Evolutionary conservation across 2,329 filamentous ascomycete species (phyloP).

Genomic region (Stachybotrys echinatus): DNA sequence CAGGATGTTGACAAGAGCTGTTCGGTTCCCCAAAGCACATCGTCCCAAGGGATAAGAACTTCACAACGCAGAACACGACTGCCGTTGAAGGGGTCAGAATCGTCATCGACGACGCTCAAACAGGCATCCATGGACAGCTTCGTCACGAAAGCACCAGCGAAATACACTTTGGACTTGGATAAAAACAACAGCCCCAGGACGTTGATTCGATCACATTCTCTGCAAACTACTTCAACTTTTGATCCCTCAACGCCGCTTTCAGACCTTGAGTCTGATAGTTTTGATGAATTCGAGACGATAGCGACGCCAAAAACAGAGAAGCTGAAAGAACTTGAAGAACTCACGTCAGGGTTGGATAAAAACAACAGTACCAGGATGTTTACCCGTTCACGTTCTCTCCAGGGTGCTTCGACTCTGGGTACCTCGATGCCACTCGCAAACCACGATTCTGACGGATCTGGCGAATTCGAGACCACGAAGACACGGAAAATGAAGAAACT

Average conservation of each 20-base stretch:
- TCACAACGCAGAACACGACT: background rate
- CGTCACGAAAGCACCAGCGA: background rate
- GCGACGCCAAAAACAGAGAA: constrained; percentile 25
- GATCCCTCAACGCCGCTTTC: background rate
- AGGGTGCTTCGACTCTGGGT: background rate
- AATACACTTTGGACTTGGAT: background rate
- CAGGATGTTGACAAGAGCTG: background rate
- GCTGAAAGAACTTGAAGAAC: constrained; percentile 9
- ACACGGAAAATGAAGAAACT: constrained; percentile 28
- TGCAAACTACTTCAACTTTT: background rate
- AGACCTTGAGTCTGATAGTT: background rate
- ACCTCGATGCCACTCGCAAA: background rate
- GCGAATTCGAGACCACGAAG: background rate
- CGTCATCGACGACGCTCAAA: constrained; percentile 15
- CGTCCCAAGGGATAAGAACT: background rate
- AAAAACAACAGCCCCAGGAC: background rate
- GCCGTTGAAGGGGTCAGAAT: constrained; percentile 3
- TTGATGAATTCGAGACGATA: background rate
- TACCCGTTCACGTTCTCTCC: background rate
- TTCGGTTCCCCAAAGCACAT: background rate
- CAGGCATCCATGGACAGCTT: constrained; percentile 25
- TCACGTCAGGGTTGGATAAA: background rate
- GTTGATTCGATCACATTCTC: background rate
- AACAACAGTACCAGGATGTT: background rate
- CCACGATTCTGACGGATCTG: background rate